Evolutionary conservation across 768 basidiomycete genomes (phyloP).

Genomic region (Serendipita indica): DNA sequence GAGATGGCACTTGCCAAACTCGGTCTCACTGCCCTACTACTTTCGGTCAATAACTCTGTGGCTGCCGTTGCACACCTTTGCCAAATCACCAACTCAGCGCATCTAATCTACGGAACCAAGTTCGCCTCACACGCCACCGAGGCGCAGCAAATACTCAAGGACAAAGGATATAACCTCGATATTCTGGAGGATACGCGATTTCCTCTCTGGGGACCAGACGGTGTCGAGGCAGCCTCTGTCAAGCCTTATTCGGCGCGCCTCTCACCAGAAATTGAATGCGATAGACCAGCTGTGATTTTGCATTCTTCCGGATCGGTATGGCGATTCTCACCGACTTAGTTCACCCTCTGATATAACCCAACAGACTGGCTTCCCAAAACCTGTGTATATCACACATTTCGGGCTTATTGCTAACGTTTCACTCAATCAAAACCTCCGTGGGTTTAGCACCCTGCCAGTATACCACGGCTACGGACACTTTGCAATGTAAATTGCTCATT

Average conservation of each 20-base stretch:
- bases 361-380: too few species aligned
- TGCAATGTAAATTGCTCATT: too few species aligned
- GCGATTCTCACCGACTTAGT: constrained; percentile 26
- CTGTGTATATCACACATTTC: too few species aligned
- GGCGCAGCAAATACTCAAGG: constrained; percentile 20
- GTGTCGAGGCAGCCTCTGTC: constrained; percentile 21
- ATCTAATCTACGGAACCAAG: constrained; percentile 29
- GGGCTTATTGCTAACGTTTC: too few species aligned
- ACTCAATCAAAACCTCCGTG: too few species aligned
- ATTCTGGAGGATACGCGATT: constrained; percentile 25
- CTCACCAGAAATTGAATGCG: constrained; percentile 23
- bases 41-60: constrained; percentile 33
- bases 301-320: constrained; percentile 32
- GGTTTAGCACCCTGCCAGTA: too few species aligned
- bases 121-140: constrained; percentile 25
- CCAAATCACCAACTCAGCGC: constrained; percentile 24
- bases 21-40: constrained; percentile 25
- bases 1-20: constrained; percentile 30
- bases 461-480: too few species aligned
- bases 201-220: constrained; percentile 29
- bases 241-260: constrained; percentile 20
- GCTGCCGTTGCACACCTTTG: constrained; percentile 32
- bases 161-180: constrained; percentile 18
- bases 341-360: too few species aligned
- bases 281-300: constrained; percentile 26